These are phyloP conservation scores for Xylariales sp. DNA, from an alignment of 2,329 filamentous ascomycete genomes.

Conservation along the genomic window DNA sequence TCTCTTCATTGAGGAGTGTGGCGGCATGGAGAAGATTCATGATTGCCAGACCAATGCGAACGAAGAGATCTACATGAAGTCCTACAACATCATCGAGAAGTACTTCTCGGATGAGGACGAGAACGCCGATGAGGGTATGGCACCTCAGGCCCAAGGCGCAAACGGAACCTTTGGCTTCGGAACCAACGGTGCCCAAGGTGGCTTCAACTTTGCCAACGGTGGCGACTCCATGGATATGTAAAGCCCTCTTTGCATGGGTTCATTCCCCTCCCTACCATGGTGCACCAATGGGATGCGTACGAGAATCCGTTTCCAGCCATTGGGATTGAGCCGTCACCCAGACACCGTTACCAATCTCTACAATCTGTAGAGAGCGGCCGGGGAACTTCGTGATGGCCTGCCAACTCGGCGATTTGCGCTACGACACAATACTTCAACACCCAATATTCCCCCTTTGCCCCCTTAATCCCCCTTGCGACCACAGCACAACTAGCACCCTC, in stretches of 20 bases:
- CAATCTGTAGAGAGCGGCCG: no score
- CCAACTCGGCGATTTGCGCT: no score
- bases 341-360: no score
- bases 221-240: constrained; percentile 65
- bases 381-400: no score
- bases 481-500: constrained; percentile 6
- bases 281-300: no score
- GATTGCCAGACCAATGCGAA: constrained; percentile 99
- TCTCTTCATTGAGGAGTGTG: constrained; percentile 96
- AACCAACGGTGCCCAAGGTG: constrained; percentile 59
- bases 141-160: constrained; percentile 61
- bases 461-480: constrained; percentile 6
- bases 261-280: neutral
- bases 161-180: constrained; percentile 80
- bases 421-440: no score
- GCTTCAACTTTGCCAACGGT: constrained; percentile 89
- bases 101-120: constrained; percentile 99
- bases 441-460: no score
- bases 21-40: constrained; percentile 99
- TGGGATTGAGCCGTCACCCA: no score
- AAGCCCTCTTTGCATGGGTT: constrained; percentile 10
- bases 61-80: constrained; percentile 99
- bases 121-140: constrained; percentile 76
- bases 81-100: constrained; percentile 99
- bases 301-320: neutral